These are phyloP conservation scores for Lactarius vividus DNA, from an alignment of 768 basidiomycete genomes.

Conservation along the genomic window DNA sequence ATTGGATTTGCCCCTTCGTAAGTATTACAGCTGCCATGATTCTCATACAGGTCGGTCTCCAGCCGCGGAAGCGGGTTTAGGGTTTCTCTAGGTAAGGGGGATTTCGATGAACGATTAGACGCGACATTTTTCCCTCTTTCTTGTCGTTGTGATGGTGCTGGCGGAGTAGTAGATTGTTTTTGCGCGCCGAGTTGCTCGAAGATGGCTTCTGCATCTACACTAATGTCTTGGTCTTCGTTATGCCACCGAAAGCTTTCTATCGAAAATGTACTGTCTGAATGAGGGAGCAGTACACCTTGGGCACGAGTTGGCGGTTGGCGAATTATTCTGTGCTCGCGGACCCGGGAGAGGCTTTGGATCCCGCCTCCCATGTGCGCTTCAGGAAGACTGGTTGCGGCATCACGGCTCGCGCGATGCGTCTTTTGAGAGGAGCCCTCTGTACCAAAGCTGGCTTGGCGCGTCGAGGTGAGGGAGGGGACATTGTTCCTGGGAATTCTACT, in stretches of 20 bases:
- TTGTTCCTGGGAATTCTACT: not conserved
- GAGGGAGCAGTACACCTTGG: conserved; percentile 17
- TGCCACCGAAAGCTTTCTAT: conserved; percentile 27
- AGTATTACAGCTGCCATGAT: not conserved
- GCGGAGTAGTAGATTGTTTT: not conserved
- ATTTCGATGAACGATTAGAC: not conserved
- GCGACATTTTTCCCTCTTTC: not conserved
- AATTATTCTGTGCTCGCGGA: conserved; percentile 31
- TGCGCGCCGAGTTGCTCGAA: conserved; percentile 20
- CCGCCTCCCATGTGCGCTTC: conserved; percentile 1
- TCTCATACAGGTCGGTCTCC: not conserved
- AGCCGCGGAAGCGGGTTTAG: not conserved
- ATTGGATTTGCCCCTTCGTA: conserved; percentile 7
- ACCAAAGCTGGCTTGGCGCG: not conserved
- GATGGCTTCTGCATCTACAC: conserved; percentile 20
- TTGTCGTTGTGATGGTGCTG: conserved; percentile 6
- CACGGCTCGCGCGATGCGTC: not conserved
- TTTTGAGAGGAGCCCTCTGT: not conserved
- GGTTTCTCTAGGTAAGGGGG: not conserved
- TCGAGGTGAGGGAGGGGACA: not conserved
- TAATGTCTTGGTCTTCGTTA: conserved; percentile 16
- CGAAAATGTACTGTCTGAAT: conserved; percentile 19
- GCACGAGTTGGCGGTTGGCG: conserved; percentile 33
- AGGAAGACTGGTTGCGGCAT: not conserved
- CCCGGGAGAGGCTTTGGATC: conserved; percentile 15